A percentile compares a stretch with the other conserved stretches of the same genome.
Conservation (phyloP, 2,329 filamentous ascomycete species). For the Cercospora zeae-maydis region DNA sequence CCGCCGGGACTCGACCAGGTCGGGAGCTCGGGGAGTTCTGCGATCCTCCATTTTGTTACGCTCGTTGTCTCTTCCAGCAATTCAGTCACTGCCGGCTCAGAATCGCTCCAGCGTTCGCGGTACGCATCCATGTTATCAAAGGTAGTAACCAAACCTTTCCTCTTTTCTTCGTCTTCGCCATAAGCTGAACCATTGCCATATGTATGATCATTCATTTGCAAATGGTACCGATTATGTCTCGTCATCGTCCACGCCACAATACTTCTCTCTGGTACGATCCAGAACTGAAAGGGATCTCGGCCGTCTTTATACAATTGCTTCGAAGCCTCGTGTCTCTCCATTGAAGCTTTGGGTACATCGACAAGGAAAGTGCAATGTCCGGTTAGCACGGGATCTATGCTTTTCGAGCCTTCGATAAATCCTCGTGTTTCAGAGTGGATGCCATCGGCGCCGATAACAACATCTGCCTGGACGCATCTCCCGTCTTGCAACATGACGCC, state of each 20-base stretch:
- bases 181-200: conserved; percentile 5
- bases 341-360: background rate
- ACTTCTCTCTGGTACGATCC: conserved; percentile 7
- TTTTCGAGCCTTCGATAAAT: background rate
- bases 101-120: conserved; percentile 8
- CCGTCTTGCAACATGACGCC: conserved; percentile 5
- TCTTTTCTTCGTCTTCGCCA: background rate
- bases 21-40: conserved; percentile 11
- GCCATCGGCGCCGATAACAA: conserved; percentile 13
- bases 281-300: conserved; percentile 11
- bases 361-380: conserved; percentile 15
- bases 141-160: background rate
- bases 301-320: conserved; percentile 2
- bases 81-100: conserved; percentile 7
- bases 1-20: conserved; percentile 11
- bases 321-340: conserved; percentile 6
- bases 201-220: conserved; percentile 13
- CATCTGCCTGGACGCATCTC: background rate
- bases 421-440: conserved; percentile 8
- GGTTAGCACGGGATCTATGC: conserved; percentile 1
- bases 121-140: conserved; percentile 3
- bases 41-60: conserved; percentile 9
- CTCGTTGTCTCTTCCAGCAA: conserved; percentile 3
- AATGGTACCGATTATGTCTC: conserved; percentile 5
- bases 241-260: conserved; percentile 17